Evolutionary conservation across 108 stramenopile genomes (phyloP).

Genomic region (Cylindrotheca closterium): DNA sequence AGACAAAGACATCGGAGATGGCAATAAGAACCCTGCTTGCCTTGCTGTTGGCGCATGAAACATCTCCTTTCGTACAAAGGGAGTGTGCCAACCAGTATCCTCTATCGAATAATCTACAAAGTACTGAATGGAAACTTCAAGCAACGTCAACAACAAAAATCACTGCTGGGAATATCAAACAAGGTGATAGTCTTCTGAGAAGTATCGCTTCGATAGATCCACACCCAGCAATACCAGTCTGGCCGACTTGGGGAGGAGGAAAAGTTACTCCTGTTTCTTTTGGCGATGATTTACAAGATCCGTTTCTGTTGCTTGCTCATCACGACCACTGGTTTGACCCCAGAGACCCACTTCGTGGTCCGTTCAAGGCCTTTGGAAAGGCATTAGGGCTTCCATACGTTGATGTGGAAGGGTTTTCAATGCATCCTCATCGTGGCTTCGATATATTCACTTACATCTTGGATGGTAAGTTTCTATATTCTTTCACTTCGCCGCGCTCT

Average conservation of each 20-base stretch:
- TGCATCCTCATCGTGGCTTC: constrained; percentile 89
- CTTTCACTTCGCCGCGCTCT: too few species aligned
- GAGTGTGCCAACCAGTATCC: too few species aligned
- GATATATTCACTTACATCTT: constrained; percentile 79
- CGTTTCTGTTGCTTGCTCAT: constrained; percentile 85
- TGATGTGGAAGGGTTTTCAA: constrained; percentile 73
- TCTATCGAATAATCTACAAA: too few species aligned
- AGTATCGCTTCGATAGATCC: neutral
- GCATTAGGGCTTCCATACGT: constrained; percentile 50
- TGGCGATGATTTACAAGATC: constrained; percentile 8
- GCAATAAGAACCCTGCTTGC: too few species aligned
- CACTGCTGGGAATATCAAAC: too few species aligned
- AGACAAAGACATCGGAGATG: too few species aligned
- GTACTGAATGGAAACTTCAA: too few species aligned
- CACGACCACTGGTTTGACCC: constrained; percentile 76
- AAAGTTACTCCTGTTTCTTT: neutral
- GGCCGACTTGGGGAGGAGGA: neutral
- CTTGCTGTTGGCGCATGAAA: too few species aligned
- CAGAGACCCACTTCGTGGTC: constrained; percentile 65
- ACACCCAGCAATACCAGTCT: neutral
- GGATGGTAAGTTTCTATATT: too few species aligned
- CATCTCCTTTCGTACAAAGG: too few species aligned
- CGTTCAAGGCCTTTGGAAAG: constrained; percentile 30
- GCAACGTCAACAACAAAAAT: too few species aligned
- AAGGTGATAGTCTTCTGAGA: too few species aligned